phyloP scores from a whole-genome alignment of 2,329 filamentous ascomycete species.

The Colletotrichum limetticola region DNA sequence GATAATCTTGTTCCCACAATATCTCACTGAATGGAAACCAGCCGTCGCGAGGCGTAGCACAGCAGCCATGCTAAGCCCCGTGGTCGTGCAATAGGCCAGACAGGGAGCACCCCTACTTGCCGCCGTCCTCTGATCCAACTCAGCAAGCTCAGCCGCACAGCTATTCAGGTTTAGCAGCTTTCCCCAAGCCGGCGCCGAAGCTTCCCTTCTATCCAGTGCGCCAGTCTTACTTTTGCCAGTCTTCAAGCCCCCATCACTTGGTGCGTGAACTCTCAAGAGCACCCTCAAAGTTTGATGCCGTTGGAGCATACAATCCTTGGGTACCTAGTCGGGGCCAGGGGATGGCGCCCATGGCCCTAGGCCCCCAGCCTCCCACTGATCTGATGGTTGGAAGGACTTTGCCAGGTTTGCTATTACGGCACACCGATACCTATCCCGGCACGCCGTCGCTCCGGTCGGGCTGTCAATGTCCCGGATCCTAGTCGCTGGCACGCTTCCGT shows the following conservation, averaged over 20 bases:
- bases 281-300: not conserved
- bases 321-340: not conserved
- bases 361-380: not conserved
- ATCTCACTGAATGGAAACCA: not conserved
- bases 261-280: not conserved
- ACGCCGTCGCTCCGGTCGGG: not conserved
- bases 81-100: constrained; percentile 20
- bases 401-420: not conserved
- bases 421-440: not conserved
- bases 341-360: not conserved
- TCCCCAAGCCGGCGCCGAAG: not conserved
- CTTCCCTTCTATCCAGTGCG: not conserved
- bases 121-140: constrained; percentile 24
- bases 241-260: not conserved
- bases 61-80: constrained; percentile 26
- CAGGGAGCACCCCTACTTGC: constrained; percentile 19
- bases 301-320: not conserved
- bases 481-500: not conserved
- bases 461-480: not conserved
- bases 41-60: constrained; percentile 26
- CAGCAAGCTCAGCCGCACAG: constrained; percentile 29
- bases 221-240: not conserved
- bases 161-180: constrained; percentile 5
- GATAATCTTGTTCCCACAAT: not conserved
- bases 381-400: not conserved